Evolutionary conservation across 2,329 filamentous ascomycete genomes (phyloP).

Genomic region (Fusarium verrucosum): DNA sequence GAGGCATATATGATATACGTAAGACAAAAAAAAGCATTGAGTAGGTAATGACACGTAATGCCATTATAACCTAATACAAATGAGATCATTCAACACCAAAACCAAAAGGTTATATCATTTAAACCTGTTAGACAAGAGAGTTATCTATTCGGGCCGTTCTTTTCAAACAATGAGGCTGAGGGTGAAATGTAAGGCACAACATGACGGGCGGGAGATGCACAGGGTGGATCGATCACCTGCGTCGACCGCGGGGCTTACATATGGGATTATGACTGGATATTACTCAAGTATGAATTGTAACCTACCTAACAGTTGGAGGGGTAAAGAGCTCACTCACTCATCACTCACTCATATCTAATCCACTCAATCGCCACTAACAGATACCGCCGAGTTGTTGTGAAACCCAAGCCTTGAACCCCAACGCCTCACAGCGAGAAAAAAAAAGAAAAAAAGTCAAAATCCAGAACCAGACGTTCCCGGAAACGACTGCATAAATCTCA

Average conservation of each 20-base stretch:
- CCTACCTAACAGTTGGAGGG: constrained; percentile 8
- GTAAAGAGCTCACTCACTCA: background rate
- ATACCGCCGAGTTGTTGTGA: constrained; percentile 4
- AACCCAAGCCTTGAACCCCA: constrained; percentile 9
- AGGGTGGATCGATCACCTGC: constrained; percentile 10
- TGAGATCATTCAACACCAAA: background rate
- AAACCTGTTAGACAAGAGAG: background rate
- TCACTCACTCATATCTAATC: background rate
- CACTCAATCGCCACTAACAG: background rate
- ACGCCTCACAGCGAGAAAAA: background rate
- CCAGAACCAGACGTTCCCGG: constrained; percentile 22
- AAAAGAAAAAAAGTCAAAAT: constrained; percentile 13
- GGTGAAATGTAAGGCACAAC: no score
- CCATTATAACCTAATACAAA: background rate
- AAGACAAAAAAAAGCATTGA: background rate
- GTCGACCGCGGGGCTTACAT: constrained; percentile 23
- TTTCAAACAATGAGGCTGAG: background rate
- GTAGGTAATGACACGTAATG: no score
- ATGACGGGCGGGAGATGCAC: background rate
- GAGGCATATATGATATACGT: background rate
- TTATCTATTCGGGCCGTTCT: background rate
- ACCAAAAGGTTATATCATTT: background rate
- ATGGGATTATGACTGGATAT: background rate
- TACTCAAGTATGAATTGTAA: no score
- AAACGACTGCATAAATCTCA: constrained; percentile 5